A percentile compares a stretch with the other conserved stretches of the same genome.
Evolutionary conservation across 2,329 filamentous ascomycete species (phyloP).

Genomic region (Emydomyces testavorans): DNA sequence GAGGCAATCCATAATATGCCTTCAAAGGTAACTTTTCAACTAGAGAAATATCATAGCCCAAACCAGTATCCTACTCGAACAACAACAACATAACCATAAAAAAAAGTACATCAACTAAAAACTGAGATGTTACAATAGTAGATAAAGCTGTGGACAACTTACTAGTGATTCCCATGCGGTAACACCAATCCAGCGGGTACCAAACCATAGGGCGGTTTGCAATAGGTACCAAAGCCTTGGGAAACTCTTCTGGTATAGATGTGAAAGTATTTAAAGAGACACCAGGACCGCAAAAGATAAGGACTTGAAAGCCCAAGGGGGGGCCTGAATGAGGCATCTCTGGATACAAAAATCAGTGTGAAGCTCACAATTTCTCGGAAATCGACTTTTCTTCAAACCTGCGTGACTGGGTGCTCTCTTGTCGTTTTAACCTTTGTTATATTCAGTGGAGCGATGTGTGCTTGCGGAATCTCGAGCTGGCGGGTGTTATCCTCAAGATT

Average conservation of each 20-base stretch:
- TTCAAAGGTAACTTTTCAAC: too few species aligned
- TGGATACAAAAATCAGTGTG: background rate
- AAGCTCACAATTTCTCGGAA: background rate
- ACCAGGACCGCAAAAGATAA: conserved; percentile 40
- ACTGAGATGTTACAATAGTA: too few species aligned
- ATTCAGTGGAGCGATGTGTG: background rate
- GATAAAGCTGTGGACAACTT: conserved; percentile 18
- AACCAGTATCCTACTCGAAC: background rate
- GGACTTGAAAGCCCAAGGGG: conserved; percentile 35
- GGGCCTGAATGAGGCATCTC: conserved; percentile 9
- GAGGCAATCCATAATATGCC: too few species aligned
- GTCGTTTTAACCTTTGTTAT: background rate
- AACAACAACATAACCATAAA: conserved; percentile 2
- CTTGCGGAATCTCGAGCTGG: background rate
- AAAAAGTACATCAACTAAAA: conserved; percentile 9
- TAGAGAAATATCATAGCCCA: too few species aligned
- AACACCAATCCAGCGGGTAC: conserved; percentile 40
- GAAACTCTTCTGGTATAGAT: conserved; percentile 38
- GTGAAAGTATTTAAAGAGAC: conserved; percentile 41
- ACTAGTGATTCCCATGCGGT: conserved; percentile 40
- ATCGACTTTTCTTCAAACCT: background rate
- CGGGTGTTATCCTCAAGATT: background rate
- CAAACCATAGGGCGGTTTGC: conserved; percentile 42
- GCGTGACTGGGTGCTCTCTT: background rate
- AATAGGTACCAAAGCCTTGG: conserved; percentile 40